These are phyloP conservation scores for Pseudopithomyces chartarum DNA, from an alignment of 2,329 filamentous ascomycete species.

Conservation along the genomic window DNA sequence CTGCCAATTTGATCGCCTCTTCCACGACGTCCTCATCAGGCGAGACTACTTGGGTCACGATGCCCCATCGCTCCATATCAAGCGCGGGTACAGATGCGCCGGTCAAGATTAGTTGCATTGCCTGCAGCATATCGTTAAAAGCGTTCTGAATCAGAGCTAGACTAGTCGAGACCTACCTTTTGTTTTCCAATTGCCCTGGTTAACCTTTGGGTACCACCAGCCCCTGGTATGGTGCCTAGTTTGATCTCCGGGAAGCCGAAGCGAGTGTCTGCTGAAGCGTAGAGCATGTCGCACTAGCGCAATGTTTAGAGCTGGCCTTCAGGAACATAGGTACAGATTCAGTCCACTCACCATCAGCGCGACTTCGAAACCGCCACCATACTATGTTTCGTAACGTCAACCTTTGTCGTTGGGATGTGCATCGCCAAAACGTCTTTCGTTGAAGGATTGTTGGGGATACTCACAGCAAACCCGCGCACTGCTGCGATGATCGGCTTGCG, in stretches of 20 bases:
- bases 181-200: conserved; percentile 64
- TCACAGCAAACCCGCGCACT: conserved; percentile 79
- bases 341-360: conserved; percentile 82
- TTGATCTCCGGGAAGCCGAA: conserved; percentile 98
- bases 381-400: conserved; percentile 31
- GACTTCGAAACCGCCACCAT: conserved; percentile 91
- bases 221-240: conserved; percentile 87
- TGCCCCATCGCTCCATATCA: conserved; percentile 48
- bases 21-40: conserved; percentile 43
- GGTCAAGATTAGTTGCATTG: conserved; percentile 53
- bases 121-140: conserved; percentile 30
- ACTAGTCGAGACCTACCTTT: conserved; percentile 27
- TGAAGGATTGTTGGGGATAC: background rate
- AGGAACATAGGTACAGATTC: background rate
- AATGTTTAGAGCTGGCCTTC: background rate
- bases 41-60: conserved; percentile 47
- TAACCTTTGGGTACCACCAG: conserved; percentile 85
- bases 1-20: conserved; percentile 47
- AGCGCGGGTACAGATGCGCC: conserved; percentile 43
- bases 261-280: conserved; percentile 81
- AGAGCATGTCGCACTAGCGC: conserved; percentile 71
- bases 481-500: conserved; percentile 92
- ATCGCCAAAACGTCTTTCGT: background rate
- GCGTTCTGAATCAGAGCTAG: background rate
- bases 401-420: background rate